These are phyloP conservation scores for Takakia lepidozioides DNA, from an alignment of 225 moss, liverwort and hornwort genomes.

Conservation along the genomic window DNA sequence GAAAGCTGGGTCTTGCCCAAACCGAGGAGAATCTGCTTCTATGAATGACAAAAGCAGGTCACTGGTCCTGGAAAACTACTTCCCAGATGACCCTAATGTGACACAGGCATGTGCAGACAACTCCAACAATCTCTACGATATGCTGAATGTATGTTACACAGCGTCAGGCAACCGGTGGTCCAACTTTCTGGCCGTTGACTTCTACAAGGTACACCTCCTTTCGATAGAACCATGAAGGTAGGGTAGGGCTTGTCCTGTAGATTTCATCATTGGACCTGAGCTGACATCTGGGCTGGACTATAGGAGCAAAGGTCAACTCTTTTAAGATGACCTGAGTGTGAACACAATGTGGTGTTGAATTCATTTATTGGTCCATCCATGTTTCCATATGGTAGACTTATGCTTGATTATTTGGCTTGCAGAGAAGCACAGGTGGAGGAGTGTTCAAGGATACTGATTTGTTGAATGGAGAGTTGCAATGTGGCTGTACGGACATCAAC, in stretches of 20 bases:
- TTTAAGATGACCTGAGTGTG: too few relatives aligned
- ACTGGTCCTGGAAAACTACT: slow-evolving; percentile 75
- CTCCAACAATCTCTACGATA: slow-evolving; percentile 37
- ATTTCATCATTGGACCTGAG: too few relatives aligned
- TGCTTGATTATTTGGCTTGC: slow-evolving; percentile 3
- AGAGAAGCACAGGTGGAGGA: slow-evolving; percentile 51
- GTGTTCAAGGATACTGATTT: slow-evolving; percentile 33
- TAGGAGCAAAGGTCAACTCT: too few relatives aligned
- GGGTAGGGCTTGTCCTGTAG: too few relatives aligned
- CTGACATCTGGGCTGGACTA: too few relatives aligned
- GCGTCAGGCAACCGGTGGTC: slow-evolving; percentile 84
- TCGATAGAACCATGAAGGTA: not conserved
- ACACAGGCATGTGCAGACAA: slow-evolving; percentile 48
- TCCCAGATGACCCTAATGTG: slow-evolving; percentile 39
- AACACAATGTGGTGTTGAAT: too few relatives aligned
- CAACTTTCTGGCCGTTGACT: slow-evolving; percentile 85
- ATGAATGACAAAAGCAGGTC: slow-evolving; percentile 55
- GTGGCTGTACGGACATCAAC: slow-evolving; percentile 27
- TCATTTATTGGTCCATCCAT: not conserved
- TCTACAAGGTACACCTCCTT: slow-evolving; percentile 52
- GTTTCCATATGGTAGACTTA: not conserved
- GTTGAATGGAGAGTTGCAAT: slow-evolving; percentile 36
- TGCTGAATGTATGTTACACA: slow-evolving; percentile 53
- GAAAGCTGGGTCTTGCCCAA: slow-evolving; percentile 52
- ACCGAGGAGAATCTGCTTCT: slow-evolving; percentile 64